These are phyloP conservation scores for Actinomortierella wolfii DNA, from an alignment of 371 early-diverging fungal genomes.

Conservation along the genomic window DNA sequence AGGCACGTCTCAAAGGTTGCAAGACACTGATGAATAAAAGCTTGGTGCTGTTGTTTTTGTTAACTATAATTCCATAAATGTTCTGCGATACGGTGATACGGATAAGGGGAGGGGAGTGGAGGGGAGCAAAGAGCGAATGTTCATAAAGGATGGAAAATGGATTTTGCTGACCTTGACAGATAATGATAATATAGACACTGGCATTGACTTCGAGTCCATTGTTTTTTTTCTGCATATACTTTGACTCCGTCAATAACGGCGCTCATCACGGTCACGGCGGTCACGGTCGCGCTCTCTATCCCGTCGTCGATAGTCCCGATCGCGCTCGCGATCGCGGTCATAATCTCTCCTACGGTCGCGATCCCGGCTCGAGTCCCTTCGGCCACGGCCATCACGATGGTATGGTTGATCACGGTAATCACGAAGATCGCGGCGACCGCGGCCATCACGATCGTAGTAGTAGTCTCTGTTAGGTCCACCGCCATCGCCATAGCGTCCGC, in stretches of 20 bases:
- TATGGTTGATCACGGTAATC: conserved; percentile 43
- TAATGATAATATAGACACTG: too few relatives aligned
- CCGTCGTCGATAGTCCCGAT: conserved; percentile 18
- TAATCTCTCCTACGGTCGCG: conserved; percentile 33
- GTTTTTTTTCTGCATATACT: not conserved
- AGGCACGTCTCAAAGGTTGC: too few relatives aligned
- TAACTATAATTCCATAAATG: too few relatives aligned
- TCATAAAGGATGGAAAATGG: too few relatives aligned
- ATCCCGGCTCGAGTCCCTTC: conserved; percentile 12
- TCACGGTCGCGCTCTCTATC: conserved; percentile 36
- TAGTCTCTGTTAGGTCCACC: conserved; percentile 36
- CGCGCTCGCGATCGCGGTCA: conserved; percentile 37
- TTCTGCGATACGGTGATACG: too few relatives aligned
- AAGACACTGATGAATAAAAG: too few relatives aligned
- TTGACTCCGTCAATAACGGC: conserved; percentile 19
- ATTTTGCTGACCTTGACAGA: too few relatives aligned
- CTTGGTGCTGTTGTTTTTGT: too few relatives aligned
- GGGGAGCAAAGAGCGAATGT: too few relatives aligned
- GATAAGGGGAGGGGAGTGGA: too few relatives aligned
- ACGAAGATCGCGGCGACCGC: conserved; percentile 34
- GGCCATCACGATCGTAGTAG: conserved; percentile 28
- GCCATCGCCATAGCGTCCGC: conserved; percentile 19
- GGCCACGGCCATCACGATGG: conserved; percentile 24
- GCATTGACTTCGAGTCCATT: too few relatives aligned
- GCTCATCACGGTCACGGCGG: conserved; percentile 24